Conservation (phyloP, 441 rosid genomes). For the Erodium texanum region DNA sequence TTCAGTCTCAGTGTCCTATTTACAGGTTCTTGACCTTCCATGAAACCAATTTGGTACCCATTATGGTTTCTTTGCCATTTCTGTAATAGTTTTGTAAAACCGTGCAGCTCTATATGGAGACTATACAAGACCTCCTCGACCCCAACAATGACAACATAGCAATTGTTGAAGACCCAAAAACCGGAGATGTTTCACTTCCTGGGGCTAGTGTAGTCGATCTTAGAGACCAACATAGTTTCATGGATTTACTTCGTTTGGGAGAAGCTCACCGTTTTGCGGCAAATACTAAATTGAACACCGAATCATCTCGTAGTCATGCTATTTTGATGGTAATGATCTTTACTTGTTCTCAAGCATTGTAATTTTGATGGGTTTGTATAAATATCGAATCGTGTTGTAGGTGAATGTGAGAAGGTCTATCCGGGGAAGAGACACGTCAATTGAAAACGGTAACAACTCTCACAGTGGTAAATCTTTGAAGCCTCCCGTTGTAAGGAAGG, state of each 20-base stretch:
- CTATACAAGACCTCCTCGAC: slow-evolving; percentile 93
- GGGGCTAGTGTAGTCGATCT: slow-evolving; percentile 78
- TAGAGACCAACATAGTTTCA: slow-evolving; percentile 70
- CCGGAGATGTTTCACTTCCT: slow-evolving; percentile 88
- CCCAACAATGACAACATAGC: slow-evolving; percentile 79
- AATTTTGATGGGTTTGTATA: slow-evolving; percentile 12
- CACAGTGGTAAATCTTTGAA: slow-evolving; percentile 44
- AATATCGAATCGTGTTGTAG: slow-evolving; percentile 29
- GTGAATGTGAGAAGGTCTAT: slow-evolving; percentile 68
- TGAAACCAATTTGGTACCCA: neutral
- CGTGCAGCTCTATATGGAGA: slow-evolving; percentile 94
- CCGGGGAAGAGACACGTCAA: slow-evolving; percentile 41
- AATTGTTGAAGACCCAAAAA: slow-evolving; percentile 85
- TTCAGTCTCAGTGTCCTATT: slow-evolving; percentile 70
- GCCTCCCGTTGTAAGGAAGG: slow-evolving; percentile 76
- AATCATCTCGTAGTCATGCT: slow-evolving; percentile 96
- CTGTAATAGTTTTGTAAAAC: slow-evolving; percentile 15
- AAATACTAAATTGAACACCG: slow-evolving; percentile 85
- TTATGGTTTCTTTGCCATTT: slow-evolving; percentile 13
- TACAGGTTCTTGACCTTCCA: slow-evolving; percentile 58
- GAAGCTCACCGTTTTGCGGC: slow-evolving; percentile 97
- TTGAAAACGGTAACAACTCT: slow-evolving; percentile 45
- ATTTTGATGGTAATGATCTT: slow-evolving; percentile 64
- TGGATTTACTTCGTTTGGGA: slow-evolving; percentile 70
- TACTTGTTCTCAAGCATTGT: neutral